Percentiles rank a stretch among this genome's conserved stretches.
Evolutionary conservation across 2,329 filamentous ascomycete genomes (phyloP).

Genomic region (Microcyclospora tardicrescens): DNA sequence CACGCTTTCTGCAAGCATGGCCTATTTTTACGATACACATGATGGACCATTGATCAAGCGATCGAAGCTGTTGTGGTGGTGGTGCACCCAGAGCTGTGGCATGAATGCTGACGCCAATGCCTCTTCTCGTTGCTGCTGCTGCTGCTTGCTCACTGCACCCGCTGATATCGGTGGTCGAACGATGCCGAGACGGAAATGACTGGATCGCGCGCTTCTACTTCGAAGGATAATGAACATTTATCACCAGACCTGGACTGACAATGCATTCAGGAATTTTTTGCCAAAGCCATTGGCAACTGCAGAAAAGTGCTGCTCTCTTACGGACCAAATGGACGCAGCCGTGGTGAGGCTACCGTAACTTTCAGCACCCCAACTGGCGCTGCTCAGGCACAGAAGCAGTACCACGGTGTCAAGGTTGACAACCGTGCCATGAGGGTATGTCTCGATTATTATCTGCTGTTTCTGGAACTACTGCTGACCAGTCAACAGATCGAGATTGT

Average conservation of each 20-base stretch:
- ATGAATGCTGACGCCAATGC: neutral
- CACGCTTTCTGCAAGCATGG: too few relatives aligned
- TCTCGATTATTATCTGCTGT: neutral
- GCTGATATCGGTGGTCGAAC: too few relatives aligned
- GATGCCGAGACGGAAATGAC: too few relatives aligned
- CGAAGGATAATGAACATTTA: conserved; percentile 1
- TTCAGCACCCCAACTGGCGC: conserved; percentile 74
- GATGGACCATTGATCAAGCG: too few relatives aligned
- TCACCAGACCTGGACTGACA: conserved; percentile 46
- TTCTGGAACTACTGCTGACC: conserved; percentile 4
- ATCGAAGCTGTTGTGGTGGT: too few relatives aligned
- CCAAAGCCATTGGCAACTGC: conserved; percentile 73
- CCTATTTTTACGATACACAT: too few relatives aligned
- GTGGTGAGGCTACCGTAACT: conserved; percentile 79
- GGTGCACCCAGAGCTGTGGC: too few relatives aligned
- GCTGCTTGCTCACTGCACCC: conserved; percentile 2
- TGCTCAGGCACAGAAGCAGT: conserved; percentile 65
- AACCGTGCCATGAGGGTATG: conserved; percentile 77
- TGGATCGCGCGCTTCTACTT: neutral
- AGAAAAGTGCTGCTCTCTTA: conserved; percentile 88
- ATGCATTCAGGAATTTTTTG: conserved; percentile 78
- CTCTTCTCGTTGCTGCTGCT: conserved; percentile 2
- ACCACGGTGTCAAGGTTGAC: conserved; percentile 87
- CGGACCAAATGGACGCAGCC: conserved; percentile 80
- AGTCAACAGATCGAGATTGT: conserved; percentile 72